These are phyloP conservation scores for Pterula multifida DNA, from an alignment of 1,284 basidiomycete species.

Conservation along the genomic window DNA sequence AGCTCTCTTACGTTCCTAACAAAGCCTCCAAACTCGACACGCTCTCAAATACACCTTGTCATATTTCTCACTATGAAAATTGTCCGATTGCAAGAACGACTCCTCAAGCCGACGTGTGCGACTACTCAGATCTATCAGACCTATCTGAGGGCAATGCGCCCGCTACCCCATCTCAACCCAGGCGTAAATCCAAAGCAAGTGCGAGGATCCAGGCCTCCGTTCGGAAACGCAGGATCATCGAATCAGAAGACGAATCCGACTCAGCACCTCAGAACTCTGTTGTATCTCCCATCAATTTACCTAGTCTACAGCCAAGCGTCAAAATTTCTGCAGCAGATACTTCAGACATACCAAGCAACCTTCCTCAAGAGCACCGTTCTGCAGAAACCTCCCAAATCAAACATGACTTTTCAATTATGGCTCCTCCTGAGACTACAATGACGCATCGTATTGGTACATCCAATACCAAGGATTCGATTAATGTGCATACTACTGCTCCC, in stretches of 20 bases:
- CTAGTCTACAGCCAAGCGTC: too few species aligned
- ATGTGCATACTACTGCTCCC: too few species aligned
- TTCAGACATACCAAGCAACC: too few species aligned
- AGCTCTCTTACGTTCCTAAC: not conserved
- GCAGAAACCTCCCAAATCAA: too few species aligned
- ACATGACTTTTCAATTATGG: too few species aligned
- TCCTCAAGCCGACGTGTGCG: not conserved
- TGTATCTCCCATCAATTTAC: not conserved
- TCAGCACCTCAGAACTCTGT: not conserved
- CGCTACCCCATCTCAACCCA: not conserved
- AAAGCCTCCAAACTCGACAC: not conserved
- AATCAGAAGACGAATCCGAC: not conserved
- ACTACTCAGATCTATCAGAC: not conserved
- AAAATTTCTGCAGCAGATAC: too few species aligned
- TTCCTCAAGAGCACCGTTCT: too few species aligned
- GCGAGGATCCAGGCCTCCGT: not conserved
- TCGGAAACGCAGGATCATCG: not conserved
- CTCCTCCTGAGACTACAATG: too few species aligned
- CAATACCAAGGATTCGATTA: too few species aligned
- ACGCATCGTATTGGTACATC: too few species aligned
- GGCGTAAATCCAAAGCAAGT: not conserved
- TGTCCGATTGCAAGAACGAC: not conserved
- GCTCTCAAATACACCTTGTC: not conserved
- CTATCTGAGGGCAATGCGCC: not conserved
- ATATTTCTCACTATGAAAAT: not conserved